Base-by-base conservation (phyloP, 768 basidiomycete genomes). In the Rhizopogon vesiculosus region DNA sequence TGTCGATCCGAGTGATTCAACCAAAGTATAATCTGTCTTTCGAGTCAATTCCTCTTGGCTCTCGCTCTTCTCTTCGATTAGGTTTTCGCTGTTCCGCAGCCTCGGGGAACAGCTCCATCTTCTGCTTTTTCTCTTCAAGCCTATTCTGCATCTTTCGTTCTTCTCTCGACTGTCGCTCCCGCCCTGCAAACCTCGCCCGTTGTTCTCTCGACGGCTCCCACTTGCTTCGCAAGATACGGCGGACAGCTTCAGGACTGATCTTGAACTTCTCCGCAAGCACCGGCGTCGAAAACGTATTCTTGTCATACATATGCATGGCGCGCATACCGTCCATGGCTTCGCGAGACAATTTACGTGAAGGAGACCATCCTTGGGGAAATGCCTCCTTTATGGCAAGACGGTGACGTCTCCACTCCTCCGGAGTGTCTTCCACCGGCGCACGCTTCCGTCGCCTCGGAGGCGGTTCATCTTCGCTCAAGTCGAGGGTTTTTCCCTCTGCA, bases 301-400 rank as follows among this genome's bases (percentile, higher is more conserved):
- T 83, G 64, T 93, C 84, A 44, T 83, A 66, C 41, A 71, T 70
- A 66, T 91, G 80, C 54, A 93, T 75, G 45, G 82, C 76, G 40
- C 87, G 82, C 56, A 94, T 69, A 15, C 86, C 84, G 59, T 87
- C 85, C 91, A 93, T 93, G 38, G 91, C 90, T 62, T 89, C 86
- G 53, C 88, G 80, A 13, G 89, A 89, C 52, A 94, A 66, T 66
- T 90, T 91, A 62, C 83, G 85, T 55, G 87, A 86, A 25, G 92
- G 92, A 49, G 76, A 74, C 91, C 91, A 94, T 44, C 86, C 86
- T 9, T 72, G 68, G 28, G 86, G 86, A 64, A 87, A 88, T 3
- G 68, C 62, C 59, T 79, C 73, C 54, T 76, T 78, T 56, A 88
- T 74, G 10, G 70, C 62, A 43, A 72, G 67, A 42, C 82, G 79